Conservation (phyloP, 352 stramenopile genomes). For the Pythium coloratum region DNA sequence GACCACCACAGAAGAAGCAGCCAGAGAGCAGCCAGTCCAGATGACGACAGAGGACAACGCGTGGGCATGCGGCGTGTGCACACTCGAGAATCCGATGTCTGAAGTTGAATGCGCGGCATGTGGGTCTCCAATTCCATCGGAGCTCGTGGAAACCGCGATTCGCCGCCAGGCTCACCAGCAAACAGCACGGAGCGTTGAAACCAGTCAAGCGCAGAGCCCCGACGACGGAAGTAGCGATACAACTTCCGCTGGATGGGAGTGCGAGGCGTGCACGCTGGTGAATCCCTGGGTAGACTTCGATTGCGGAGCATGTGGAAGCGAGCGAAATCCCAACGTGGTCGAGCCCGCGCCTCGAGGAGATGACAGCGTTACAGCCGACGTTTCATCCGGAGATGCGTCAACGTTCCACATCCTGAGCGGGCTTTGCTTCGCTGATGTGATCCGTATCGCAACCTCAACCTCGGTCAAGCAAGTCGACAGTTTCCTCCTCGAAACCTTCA, state of each 20-base stretch:
- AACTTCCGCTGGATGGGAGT: constrained; percentile 44
- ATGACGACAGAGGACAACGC: constrained; percentile 32
- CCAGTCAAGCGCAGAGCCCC: neutral
- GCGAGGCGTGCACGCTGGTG: constrained; percentile 62
- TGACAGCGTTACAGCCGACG: neutral
- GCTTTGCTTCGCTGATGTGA: constrained; percentile 5
- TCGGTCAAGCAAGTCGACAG: constrained; percentile 14
- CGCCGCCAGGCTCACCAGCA: constrained; percentile 9
- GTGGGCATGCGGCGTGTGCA: constrained; percentile 69
- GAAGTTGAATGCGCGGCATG: constrained; percentile 68
- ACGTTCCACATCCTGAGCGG: constrained; percentile 12
- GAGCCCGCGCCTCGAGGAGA: constrained; percentile 22
- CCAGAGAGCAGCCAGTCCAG: constrained; percentile 20
- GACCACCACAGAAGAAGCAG: constrained; percentile 1
- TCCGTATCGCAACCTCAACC: constrained; percentile 7
- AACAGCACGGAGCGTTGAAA: constrained; percentile 8
- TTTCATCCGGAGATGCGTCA: neutral
- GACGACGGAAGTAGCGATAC: neutral
- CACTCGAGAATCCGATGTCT: constrained; percentile 59
- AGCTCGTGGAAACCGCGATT: constrained; percentile 35
- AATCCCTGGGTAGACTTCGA: constrained; percentile 53
- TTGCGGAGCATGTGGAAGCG: constrained; percentile 57
- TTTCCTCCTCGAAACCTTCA: constrained; percentile 18
- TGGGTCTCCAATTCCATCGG: constrained; percentile 54
- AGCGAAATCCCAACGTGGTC: constrained; percentile 44